Conservation (phyloP, 164 flowering plant species). For the Nymphaea colorata region DNA sequence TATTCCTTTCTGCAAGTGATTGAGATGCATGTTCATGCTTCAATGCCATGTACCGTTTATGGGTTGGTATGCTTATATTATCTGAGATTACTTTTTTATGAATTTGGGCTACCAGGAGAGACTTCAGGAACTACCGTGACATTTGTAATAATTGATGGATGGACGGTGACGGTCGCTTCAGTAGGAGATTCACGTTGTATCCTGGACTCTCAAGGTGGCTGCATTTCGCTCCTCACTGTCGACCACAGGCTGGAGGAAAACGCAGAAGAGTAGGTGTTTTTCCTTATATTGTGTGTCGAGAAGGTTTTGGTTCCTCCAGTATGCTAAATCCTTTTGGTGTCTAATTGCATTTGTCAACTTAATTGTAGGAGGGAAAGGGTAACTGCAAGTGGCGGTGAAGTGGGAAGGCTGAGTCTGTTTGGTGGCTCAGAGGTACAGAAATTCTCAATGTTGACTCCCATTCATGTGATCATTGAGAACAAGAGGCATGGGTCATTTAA, state of each 20-base stretch:
- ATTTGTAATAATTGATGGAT: slow-evolving; percentile 76
- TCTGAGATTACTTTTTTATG: background rate
- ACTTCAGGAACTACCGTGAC: slow-evolving; percentile 94
- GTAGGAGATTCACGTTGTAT: slow-evolving; percentile 93
- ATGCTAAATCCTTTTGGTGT: background rate
- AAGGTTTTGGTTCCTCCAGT: background rate
- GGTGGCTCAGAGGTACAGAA: slow-evolving; percentile 61
- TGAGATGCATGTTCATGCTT: background rate
- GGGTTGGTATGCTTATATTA: background rate
- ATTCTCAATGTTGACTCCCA: background rate
- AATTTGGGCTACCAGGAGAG: slow-evolving; percentile 45
- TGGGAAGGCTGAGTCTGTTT: slow-evolving; percentile 71
- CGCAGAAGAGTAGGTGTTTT: slow-evolving; percentile 64
- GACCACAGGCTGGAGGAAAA: slow-evolving; percentile 94
- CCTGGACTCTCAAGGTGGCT: slow-evolving; percentile 69
- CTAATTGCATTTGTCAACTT: background rate
- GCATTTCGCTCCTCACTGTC: slow-evolving; percentile 55
- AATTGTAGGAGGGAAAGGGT: slow-evolving; percentile 74
- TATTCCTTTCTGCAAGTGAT: background rate
- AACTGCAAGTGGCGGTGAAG: slow-evolving; percentile 92
- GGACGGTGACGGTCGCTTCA: slow-evolving; percentile 94
- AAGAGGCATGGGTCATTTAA: background rate
- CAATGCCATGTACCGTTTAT: background rate
- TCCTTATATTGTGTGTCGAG: background rate
- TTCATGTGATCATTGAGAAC: background rate